Conservation (phyloP, 192 early-diverging fungal genomes). For the Umbelopsis sp. region DNA sequence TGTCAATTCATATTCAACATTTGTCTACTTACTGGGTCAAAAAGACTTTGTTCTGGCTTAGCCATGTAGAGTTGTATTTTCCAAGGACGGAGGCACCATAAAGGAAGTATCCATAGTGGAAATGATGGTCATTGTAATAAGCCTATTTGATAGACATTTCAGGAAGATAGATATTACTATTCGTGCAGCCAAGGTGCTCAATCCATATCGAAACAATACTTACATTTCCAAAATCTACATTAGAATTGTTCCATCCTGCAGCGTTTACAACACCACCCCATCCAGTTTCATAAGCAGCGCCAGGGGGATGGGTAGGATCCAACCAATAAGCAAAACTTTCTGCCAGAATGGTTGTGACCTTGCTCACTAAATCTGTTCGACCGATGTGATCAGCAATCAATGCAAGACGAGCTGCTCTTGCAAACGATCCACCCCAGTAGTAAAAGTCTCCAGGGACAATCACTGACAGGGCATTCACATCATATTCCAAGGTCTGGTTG, state of each 20-base stretch:
- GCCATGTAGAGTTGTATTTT: constrained; percentile 48
- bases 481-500: constrained; percentile 40
- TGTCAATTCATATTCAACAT: not conserved
- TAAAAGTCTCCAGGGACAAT: constrained; percentile 49
- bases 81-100: constrained; percentile 55
- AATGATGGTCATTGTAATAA: constrained; percentile 63
- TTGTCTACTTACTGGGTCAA: not conserved
- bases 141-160: not conserved
- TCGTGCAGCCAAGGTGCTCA: not conserved
- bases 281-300: constrained; percentile 38
- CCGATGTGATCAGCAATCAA: constrained; percentile 52
- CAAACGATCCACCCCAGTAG: constrained; percentile 57
- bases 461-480: constrained; percentile 28
- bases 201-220: not conserved
- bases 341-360: constrained; percentile 21
- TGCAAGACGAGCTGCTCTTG: constrained; percentile 48
- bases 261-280: constrained; percentile 55
- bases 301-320: constrained; percentile 13
- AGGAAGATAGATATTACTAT: too few relatives aligned
- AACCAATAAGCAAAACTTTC: constrained; percentile 22
- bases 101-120: constrained; percentile 62
- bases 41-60: constrained; percentile 17
- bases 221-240: constrained; percentile 56
- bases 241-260: constrained; percentile 33
- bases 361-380: constrained; percentile 25